These are phyloP conservation scores for Tephrocybe sp. DNA, from an alignment of 768 basidiomycete species.

Conservation along the genomic window DNA sequence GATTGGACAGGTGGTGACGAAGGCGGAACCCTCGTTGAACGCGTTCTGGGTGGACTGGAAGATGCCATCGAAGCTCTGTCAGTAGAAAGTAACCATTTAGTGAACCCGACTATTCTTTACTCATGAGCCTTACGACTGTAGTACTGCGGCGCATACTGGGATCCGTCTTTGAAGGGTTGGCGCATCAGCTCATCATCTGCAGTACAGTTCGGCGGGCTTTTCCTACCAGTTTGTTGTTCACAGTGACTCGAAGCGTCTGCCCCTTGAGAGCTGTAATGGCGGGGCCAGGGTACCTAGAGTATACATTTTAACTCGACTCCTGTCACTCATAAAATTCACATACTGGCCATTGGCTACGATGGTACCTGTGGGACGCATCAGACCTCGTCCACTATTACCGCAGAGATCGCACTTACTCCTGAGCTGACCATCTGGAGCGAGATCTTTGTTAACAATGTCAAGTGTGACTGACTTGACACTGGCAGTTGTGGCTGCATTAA, in stretches of 20 bases:
- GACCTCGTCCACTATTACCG: not conserved
- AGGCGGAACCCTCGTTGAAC: conserved; percentile 37
- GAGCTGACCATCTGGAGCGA: conserved; percentile 44
- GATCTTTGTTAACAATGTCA: conserved; percentile 35
- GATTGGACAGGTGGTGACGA: conserved; percentile 45
- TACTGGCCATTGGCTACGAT: conserved; percentile 25
- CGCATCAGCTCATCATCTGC: not conserved
- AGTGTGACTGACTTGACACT: conserved; percentile 27
- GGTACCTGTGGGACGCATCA: conserved; percentile 15
- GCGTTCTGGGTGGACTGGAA: conserved; percentile 22
- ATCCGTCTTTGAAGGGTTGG: conserved; percentile 22
- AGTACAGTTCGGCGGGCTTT: not conserved
- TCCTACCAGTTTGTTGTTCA: conserved; percentile 41
- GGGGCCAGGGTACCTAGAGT: conserved; percentile 42
- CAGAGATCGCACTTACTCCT: conserved; percentile 20
- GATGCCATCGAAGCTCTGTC: conserved; percentile 28
- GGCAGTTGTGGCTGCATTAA: conserved; percentile 7
- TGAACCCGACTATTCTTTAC: too few species aligned
- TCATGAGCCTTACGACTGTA: conserved; percentile 23
- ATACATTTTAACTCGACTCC: not conserved
- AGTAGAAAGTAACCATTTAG: too few species aligned
- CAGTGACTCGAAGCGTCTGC: conserved; percentile 39
- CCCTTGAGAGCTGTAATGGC: conserved; percentile 44
- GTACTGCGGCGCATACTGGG: conserved; percentile 30
- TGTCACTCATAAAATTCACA: not conserved